These are phyloP conservation scores for Blastobotrys peoriensis DNA, from an alignment of 805 yeast genomes.

Conservation along the genomic window DNA sequence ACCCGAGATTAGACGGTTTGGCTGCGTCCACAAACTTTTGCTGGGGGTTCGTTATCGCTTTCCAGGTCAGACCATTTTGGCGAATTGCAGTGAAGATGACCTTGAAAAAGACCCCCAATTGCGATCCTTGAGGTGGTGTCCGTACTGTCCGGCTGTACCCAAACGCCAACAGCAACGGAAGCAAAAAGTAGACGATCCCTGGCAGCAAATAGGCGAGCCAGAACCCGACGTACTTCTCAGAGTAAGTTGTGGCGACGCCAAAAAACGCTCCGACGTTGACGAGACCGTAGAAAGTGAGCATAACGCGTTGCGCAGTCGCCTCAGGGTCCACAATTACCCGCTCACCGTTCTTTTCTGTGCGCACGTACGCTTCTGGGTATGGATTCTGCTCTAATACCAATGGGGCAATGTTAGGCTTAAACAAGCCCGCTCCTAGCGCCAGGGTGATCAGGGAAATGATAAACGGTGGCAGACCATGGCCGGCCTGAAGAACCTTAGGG, in stretches of 20 bases:
- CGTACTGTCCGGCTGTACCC: slow-evolving; percentile 35
- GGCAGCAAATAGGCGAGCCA: slow-evolving; percentile 53
- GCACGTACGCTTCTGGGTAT: slow-evolving; percentile 47
- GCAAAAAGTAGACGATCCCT: slow-evolving; percentile 44
- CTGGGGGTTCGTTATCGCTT: no score
- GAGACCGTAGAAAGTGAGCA: slow-evolving; percentile 48
- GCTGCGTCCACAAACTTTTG: slow-evolving; percentile 10
- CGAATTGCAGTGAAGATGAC: slow-evolving; percentile 38
- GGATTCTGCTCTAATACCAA: slow-evolving; percentile 44
- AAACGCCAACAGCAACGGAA: slow-evolving; percentile 44
- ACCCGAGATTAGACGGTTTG: slow-evolving; percentile 10
- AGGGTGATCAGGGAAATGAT: slow-evolving; percentile 29
- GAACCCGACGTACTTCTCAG: slow-evolving; percentile 47
- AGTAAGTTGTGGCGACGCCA: slow-evolving; percentile 46
- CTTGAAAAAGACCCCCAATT: slow-evolving; percentile 39
- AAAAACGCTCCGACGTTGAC: slow-evolving; percentile 52
- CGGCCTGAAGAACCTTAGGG: slow-evolving; percentile 26
- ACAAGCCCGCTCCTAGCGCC: slow-evolving; percentile 44
- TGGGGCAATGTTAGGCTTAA: slow-evolving; percentile 43
- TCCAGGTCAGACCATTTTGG: slow-evolving; percentile 32
- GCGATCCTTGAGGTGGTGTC: slow-evolving; percentile 40
- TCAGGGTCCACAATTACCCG: slow-evolving; percentile 47
- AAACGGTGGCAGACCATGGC: slow-evolving; percentile 29
- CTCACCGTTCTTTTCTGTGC: slow-evolving; percentile 47
- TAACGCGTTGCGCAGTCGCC: slow-evolving; percentile 31